Evolutionary conservation across 345 rosid genomes (phyloP), one percentile per base, ranked within the genome.

Genomic region (Eucalyptus cladocalyx): DNA sequence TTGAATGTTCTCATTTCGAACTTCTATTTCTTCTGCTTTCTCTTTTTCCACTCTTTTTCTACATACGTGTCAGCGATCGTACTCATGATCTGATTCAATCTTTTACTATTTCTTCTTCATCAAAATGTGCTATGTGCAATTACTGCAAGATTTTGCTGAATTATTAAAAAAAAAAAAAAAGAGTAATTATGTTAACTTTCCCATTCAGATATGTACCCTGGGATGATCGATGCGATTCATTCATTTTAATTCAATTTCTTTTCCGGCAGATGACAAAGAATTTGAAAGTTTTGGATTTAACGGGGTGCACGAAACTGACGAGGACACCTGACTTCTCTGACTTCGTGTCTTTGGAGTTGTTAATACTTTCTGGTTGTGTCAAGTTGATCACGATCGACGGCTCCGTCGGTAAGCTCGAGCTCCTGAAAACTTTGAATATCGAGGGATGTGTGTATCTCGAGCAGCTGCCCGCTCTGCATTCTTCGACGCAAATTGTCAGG

Each of bases 291-390:
- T 10, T 65, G 4, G 37, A 65, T 14, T 56, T 65, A n/a, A 65
- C 3, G 19, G 18, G 72, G 0, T 65, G 37, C 10, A 30, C 9
- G 4, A 65, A 7, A 19, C 6, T 65, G 12, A 67, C 80, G 0
- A 67, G 11, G 24, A 67, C 80, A 67, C 80, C 80, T 3, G 80
- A 32, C 42, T 67, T 67, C 80, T 32, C 12, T 32, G 3, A 17
- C 23, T 67, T 32, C 42, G 2, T 67, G 23, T 32, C 40, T 67
- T 32, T 67, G 40, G 40, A 32, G 40, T 9, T 32, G 12, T 17
- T 67, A n/a, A 6, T 32, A 17, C 80, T 32, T 67, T 11, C 40
- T 1, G 18, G 23, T 6, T 32, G 80, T 67, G 40, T 8, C 80
- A 6, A 65, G 72, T 65, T 65, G 19, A 14, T 65, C 37, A 30